These are phyloP conservation scores for Choanephora cucurbitarum DNA, from an alignment of 371 early-diverging fungal species.

Conservation along the genomic window DNA sequence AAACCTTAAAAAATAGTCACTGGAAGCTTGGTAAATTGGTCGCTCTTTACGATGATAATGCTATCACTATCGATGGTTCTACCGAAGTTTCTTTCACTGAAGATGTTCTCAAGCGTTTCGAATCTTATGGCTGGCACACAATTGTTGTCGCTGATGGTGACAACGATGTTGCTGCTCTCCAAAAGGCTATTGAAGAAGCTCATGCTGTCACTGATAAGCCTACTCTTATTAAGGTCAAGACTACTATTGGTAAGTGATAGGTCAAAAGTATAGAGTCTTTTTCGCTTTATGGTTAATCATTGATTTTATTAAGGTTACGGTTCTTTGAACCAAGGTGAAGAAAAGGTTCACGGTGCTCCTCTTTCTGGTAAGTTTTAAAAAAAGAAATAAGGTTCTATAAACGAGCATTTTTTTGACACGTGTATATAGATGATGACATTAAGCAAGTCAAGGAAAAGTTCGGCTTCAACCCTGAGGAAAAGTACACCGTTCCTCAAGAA, in stretches of 20 bases:
- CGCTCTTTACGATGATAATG: conserved; percentile 97
- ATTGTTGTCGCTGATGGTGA: conserved; percentile 84
- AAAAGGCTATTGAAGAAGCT: conserved; percentile 77
- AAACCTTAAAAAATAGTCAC: conserved; percentile 61
- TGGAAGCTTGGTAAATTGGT: conserved; percentile 95
- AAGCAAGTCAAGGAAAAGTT: conserved; percentile 82
- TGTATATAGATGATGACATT: conserved; percentile 78
- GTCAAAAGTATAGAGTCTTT: conserved; percentile 30
- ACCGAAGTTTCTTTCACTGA: conserved; percentile 94
- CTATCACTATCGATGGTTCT: conserved; percentile 95
- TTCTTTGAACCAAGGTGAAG: conserved; percentile 84
- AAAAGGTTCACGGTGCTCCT: conserved; percentile 91
- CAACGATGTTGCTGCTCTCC: conserved; percentile 71
- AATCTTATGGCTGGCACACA: conserved; percentile 95
- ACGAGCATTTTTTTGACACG: no score
- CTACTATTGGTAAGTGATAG: conserved; percentile 68
- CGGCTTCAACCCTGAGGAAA: conserved; percentile 80
- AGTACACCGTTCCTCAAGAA: conserved; percentile 73
- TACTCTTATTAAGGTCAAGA: conserved; percentile 84
- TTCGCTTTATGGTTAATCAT: not conserved
- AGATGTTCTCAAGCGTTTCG: conserved; percentile 89
- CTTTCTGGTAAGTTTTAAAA: conserved; percentile 68
- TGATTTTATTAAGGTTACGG: conserved; percentile 65
- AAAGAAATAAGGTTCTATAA: no score
- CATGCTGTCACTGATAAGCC: conserved; percentile 87